Conservation (phyloP, 805 yeast genomes). For the Wickerhamomyces chambardii region DNA sequence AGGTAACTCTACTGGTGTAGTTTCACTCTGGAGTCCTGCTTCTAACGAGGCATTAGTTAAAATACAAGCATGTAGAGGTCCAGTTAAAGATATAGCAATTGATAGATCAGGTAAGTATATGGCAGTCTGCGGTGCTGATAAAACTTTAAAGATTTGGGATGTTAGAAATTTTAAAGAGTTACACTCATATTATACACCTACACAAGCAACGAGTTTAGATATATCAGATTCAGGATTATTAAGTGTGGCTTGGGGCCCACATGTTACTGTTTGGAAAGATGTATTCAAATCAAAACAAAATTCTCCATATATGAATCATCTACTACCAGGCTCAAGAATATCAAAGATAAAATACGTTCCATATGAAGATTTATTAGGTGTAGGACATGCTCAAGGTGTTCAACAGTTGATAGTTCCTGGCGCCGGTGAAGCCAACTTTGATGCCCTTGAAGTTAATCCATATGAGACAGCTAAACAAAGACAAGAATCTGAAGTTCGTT, state of each 20-base stretch:
- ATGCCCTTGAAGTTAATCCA: conserved; percentile 89
- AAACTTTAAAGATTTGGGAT: conserved; percentile 86
- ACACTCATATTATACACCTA: conserved; percentile 58
- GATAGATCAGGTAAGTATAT: conserved; percentile 91
- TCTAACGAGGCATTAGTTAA: conserved; percentile 81
- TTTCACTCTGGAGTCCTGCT: conserved; percentile 89
- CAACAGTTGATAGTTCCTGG: conserved; percentile 92
- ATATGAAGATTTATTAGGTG: conserved; percentile 91
- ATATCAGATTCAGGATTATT: conserved; percentile 84
- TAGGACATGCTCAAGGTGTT: conserved; percentile 74
- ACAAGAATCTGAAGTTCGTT: conserved; percentile 85
- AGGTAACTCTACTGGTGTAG: conserved; percentile 91
- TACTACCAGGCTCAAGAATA: conserved; percentile 69
- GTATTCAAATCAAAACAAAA: conserved; percentile 59
- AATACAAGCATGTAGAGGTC: conserved; percentile 76
- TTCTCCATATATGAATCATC: conserved; percentile 88
- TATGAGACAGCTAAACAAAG: conserved; percentile 87
- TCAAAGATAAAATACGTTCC: conserved; percentile 74
- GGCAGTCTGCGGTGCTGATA: conserved; percentile 90
- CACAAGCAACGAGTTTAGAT: conserved; percentile 74
- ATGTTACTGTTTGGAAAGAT: conserved; percentile 91
- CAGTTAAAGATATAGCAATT: conserved; percentile 75
- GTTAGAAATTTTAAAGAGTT: conserved; percentile 72
- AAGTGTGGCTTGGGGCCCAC: conserved; percentile 94
- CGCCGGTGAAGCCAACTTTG: conserved; percentile 96